Evolutionary conservation across 1,284 basidiomycete genomes (phyloP).

Genomic region (Cryptococcus sp.): DNA sequence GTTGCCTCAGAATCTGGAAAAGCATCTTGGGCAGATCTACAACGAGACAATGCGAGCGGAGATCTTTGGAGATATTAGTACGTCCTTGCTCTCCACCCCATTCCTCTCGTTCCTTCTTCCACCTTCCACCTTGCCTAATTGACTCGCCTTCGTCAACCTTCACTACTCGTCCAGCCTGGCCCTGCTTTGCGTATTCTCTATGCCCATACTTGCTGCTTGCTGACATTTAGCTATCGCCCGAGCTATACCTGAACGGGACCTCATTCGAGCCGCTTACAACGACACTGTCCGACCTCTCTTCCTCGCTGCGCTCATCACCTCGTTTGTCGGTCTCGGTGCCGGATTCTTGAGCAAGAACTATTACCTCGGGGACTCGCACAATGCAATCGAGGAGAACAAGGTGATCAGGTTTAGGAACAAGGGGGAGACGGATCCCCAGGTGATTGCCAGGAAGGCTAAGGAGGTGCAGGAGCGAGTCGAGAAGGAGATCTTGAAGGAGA

Average conservation of each 20-base stretch:
- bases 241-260: slow-evolving; percentile 25
- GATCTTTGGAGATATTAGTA: slow-evolving; percentile 29
- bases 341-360: slow-evolving; percentile 28
- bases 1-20: slow-evolving; percentile 21
- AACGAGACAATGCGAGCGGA: slow-evolving; percentile 22
- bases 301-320: slow-evolving; percentile 25
- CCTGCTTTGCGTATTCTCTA: too few species aligned
- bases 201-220: too few species aligned
- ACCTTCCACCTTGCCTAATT: too few species aligned
- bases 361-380: slow-evolving; percentile 29
- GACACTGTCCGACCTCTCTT: slow-evolving; percentile 23
- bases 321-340: slow-evolving; percentile 24
- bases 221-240: slow-evolving; percentile 15
- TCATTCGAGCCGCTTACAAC: slow-evolving; percentile 32
- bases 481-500: too few species aligned
- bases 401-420: slow-evolving; percentile 22
- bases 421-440: slow-evolving; percentile 19
- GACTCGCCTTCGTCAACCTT: too few species aligned
- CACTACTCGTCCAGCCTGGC: too few species aligned
- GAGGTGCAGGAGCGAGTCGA: slow-evolving; percentile 15
- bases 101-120: too few species aligned
- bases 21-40: slow-evolving; percentile 22
- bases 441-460: slow-evolving; percentile 13
- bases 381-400: slow-evolving; percentile 29
- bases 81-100: too few species aligned